Base-by-base conservation (phyloP, 352 stramenopile species). In the Peronospora farinosa region DNA sequence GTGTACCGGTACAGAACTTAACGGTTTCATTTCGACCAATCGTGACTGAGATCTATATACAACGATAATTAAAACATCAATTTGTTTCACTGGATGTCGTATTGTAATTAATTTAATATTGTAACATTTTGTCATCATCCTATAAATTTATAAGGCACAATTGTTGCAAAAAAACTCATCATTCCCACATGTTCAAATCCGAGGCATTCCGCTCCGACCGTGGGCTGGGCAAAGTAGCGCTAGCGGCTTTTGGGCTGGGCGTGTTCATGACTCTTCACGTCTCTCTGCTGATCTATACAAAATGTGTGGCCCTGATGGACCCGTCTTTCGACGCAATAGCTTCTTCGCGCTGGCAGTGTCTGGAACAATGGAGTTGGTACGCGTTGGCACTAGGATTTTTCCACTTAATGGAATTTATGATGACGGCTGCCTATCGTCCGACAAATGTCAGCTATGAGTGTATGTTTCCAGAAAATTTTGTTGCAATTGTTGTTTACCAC, bases 401-500 rank as follows among this genome's bases (percentile, higher is more conserved):
- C 56, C 84, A 95, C 51, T 47, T 92, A 31, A 71, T 80, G 51
- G 84, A 95, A 67, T 93, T 92, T 51, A 55, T 92, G 60, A 55
- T 87, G 38, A 94, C 83, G 7, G 81, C 81, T 7, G 77, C 72
- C 15, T 95, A 86, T 51, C 84, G 85, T n/a, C 82, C 83, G 0
- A 40, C 66, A 16, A 79, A 72, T 41, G 78, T 89, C 15, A 86
- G 72, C 61, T 93, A 92, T 40, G 82, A 95, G 46, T 93, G 82
- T 92, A 63, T 42, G 74, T 76, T 31, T 16, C 3, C 23, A 4
- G 23, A 0, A 27, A 27, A 27, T 27, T 2, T 2, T 2, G 2
- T 27, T 2, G 23, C 23, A 7, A 27, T 7, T n/a, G n/a, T 5
- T 27, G 3, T 27, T 27, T 2, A 27, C 12, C 3, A 38, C 11